Percentiles rank a stretch among this genome's conserved stretches.
phyloP scores from a whole-genome alignment of 2,329 filamentous ascomycete genomes.

The Metarhizium sp. region DNA sequence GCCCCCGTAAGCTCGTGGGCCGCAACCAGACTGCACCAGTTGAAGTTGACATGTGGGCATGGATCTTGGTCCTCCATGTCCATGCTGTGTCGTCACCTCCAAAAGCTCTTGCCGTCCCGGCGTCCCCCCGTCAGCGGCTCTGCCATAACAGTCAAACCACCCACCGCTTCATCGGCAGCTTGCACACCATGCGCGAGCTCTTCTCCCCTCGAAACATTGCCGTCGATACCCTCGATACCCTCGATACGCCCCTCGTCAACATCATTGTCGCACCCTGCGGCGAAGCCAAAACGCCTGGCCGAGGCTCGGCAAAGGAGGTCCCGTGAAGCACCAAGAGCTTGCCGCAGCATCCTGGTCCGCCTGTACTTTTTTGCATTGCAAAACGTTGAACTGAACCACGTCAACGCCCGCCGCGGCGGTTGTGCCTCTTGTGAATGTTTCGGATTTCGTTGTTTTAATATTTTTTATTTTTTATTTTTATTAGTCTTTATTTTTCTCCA shows the following conservation, averaged over 20 bases:
- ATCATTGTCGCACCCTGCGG: neutral
- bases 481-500: neutral
- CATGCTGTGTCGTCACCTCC: neutral
- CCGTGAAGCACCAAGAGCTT: slow-evolving; percentile 1
- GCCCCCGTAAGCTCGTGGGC: too few species aligned
- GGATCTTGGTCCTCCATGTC: neutral
- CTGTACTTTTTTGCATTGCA: neutral
- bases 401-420: neutral
- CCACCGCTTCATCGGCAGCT: neutral
- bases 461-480: neutral
- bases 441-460: neutral
- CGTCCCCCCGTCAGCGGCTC: neutral
- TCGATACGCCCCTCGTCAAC: neutral
- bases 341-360: slow-evolving; percentile 1
- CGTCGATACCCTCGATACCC: neutral
- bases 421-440: neutral
- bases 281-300: neutral
- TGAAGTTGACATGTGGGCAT: neutral
- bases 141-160: neutral
- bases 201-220: neutral
- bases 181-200: neutral
- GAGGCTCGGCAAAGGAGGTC: neutral
- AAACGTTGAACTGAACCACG: neutral
- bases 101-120: neutral
- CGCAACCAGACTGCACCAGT: too few species aligned